Evolutionary conservation across 1,284 basidiomycete species (phyloP), one percentile per base, ranked within the genome.

Genomic region (Austropuccinia psidii): DNA sequence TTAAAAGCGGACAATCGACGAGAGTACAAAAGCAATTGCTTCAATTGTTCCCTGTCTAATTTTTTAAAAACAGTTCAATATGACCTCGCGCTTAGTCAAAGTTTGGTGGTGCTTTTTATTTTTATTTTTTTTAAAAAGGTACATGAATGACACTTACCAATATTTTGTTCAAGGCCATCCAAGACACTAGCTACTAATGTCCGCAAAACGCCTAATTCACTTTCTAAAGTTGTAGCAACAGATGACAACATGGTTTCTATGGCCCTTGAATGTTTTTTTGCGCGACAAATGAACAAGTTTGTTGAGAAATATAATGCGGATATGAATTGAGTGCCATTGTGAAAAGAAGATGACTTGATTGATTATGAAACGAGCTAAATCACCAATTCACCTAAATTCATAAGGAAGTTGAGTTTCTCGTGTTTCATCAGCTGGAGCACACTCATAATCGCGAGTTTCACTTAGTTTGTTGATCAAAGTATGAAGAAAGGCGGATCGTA

Each of bases 131-230:
- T 4, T 17, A 69, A 13, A 17, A 9, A 64, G 43, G 43, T 37
- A 39, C 11, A 43, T 4, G 1, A 37, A 15, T 61, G 8, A 17
- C 37, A 50, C 75, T 19, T 35, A 77, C 77, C 90, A 77, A 96
- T 95, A 79, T 94, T 89, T 76, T 92, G 90, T 79, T 96, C 93
- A 52, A 97, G 85, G 80, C 93, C 91, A 15, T 89, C 89, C n/a
- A 97, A 83, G 4, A 97, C 83, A 11, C 91, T 89, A 61, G 90
- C 88, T 60, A 96, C 89, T 21, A 95, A 85, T 74, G 90, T 89
- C 55, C 90, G 87, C 62, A 91, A 90, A 79, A 93, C 93, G 9
- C 88, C 88, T 88, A 95, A 89, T 81, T 97, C 93, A 31, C 91
- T 90, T 82, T 96, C 93, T 21, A 97, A 84, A 0, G 92, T 92